Conservation (phyloP, 169 alveolate species). For the Plasmodium relictum region DNA sequence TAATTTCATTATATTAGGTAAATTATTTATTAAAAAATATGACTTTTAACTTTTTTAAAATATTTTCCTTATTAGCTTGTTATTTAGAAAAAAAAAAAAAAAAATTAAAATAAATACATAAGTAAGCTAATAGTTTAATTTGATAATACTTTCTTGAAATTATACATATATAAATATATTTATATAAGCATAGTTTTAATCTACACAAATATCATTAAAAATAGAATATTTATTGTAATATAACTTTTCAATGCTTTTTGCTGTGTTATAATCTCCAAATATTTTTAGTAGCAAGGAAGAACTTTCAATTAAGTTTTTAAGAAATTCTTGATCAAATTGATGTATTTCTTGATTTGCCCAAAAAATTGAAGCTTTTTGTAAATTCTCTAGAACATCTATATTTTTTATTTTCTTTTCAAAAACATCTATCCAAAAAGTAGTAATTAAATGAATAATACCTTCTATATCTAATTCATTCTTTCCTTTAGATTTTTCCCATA, state of each 20-base stretch:
- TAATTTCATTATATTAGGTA: too few species aligned
- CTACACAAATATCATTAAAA: conserved; percentile 76
- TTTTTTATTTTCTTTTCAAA: conserved; percentile 82
- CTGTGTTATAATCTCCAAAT: conserved; percentile 74
- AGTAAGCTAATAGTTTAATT: neutral
- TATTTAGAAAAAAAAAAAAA: neutral
- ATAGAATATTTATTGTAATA: conserved; percentile 75
- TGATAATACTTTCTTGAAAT: too few species aligned
- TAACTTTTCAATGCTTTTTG: conserved; percentile 75
- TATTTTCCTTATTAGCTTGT: too few species aligned
- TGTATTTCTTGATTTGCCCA: conserved; percentile 90
- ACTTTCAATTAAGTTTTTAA: conserved; percentile 67
- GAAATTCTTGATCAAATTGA: conserved; percentile 83
- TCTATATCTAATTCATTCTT: conserved; percentile 84
- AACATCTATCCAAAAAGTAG: conserved; percentile 87
- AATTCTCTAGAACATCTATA: conserved; percentile 56
- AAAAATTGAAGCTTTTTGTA: conserved; percentile 87
- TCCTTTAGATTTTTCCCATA: conserved; percentile 83
- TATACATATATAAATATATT: neutral
- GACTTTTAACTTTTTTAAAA: too few species aligned
- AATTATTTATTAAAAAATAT: too few species aligned
- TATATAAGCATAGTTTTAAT: neutral
- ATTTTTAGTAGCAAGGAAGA: conserved; percentile 62
- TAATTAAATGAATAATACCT: conserved; percentile 85
- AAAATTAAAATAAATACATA: neutral